A percentile compares a stretch with the other conserved stretches of the same genome.
These are phyloP conservation scores for Kokia cookei DNA, from an alignment of 441 rosid species.

Conservation along the genomic window DNA sequence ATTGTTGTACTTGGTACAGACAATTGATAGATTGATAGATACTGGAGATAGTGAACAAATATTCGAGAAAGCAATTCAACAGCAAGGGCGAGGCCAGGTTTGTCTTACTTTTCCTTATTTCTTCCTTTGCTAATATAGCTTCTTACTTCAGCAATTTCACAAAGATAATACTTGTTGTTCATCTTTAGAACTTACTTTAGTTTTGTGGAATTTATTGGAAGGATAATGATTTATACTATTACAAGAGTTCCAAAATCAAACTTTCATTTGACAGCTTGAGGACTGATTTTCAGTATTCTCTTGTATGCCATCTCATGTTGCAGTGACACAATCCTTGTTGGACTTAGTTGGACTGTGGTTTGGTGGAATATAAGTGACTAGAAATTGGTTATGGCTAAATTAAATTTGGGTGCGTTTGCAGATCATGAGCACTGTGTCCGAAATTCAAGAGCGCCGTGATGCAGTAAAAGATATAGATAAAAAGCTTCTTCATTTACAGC, in stretches of 20 bases:
- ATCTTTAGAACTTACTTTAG: neutral
- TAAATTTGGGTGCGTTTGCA: conserved; percentile 20
- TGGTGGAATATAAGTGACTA: neutral
- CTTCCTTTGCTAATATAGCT: neutral
- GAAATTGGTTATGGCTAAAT: neutral
- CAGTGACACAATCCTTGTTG: neutral
- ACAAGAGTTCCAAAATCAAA: neutral
- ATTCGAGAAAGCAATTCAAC: conserved; percentile 89
- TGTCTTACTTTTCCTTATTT: conserved; percentile 11
- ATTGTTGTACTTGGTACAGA: conserved; percentile 39
- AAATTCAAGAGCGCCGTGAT: conserved; percentile 98
- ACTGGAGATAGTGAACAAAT: conserved; percentile 97
- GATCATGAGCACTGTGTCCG: conserved; percentile 96
- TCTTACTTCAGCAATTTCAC: neutral
- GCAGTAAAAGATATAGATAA: conserved; percentile 85
- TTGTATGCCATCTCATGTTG: neutral
- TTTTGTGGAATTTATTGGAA: neutral
- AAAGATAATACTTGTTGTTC: neutral
- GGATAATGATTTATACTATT: neutral
- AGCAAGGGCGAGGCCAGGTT: conserved; percentile 97
- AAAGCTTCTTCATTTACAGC: conserved; percentile 91
- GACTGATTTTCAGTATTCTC: neutral
- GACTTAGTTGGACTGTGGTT: neutral
- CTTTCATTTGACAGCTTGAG: conserved; percentile 7
- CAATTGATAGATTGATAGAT: conserved; percentile 83